A percentile compares a stretch with the other conserved stretches of the same genome.
Evolutionary conservation across 2,329 filamentous ascomycete genomes (phyloP).

Genomic region (Onygenales sp.): DNA sequence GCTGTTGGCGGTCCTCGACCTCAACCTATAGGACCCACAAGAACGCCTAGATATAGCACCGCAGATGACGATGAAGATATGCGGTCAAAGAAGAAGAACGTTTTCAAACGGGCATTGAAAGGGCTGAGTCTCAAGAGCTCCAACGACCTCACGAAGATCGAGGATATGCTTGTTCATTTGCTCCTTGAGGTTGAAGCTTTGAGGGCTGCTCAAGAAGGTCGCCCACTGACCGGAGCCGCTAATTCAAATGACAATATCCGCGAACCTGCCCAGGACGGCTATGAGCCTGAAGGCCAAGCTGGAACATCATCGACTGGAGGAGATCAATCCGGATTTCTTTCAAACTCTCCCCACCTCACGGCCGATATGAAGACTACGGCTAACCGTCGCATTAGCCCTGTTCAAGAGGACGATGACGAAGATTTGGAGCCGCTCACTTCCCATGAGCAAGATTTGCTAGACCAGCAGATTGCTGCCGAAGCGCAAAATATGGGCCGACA

Average conservation of each 20-base stretch:
- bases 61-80: constrained; percentile 47
- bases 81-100: constrained; percentile 73
- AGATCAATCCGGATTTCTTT: constrained; percentile 66
- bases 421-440: constrained; percentile 45
- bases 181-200: constrained; percentile 84
- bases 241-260: constrained; percentile 59
- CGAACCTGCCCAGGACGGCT: constrained; percentile 63
- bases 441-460: constrained; percentile 41
- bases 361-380: constrained; percentile 28
- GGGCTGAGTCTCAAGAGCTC: constrained; percentile 79
- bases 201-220: constrained; percentile 47
- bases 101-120: constrained; percentile 91
- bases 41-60: constrained; percentile 44
- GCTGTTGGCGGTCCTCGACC: constrained; percentile 79
- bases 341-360: constrained; percentile 39
- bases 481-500: constrained; percentile 41
- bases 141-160: constrained; percentile 79
- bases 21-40: constrained; percentile 57
- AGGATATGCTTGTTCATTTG: constrained; percentile 85
- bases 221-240: constrained; percentile 25
- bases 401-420: constrained; percentile 74
- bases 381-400: constrained; percentile 65
- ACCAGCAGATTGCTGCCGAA: constrained; percentile 50
- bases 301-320: constrained; percentile 65
- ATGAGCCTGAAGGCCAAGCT: constrained; percentile 73